These are phyloP conservation scores for Cladosporium phlei DNA, from an alignment of 2,329 filamentous ascomycete species.

Conservation along the genomic window DNA sequence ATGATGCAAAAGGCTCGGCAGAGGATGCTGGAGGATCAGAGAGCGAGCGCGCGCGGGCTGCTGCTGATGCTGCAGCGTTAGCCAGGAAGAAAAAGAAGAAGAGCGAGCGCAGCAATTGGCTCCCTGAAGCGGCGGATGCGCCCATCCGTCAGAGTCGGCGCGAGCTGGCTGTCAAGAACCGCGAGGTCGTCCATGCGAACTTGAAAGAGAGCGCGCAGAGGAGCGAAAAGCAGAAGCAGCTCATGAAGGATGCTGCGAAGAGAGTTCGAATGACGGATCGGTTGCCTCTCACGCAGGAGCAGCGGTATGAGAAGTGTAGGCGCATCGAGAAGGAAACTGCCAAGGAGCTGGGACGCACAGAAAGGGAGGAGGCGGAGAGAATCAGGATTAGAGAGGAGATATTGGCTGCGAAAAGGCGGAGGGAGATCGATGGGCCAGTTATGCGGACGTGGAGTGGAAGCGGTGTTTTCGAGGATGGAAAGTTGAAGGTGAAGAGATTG, in stretches of 20 bases:
- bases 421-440: constrained; percentile 81
- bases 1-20: constrained; percentile 30
- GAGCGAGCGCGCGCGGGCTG: neutral
- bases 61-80: too few relatives aligned
- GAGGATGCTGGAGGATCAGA: constrained; percentile 20
- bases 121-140: constrained; percentile 59
- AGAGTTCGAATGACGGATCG: constrained; percentile 66
- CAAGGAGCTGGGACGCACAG: constrained; percentile 87
- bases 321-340: constrained; percentile 74
- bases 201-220: constrained; percentile 68
- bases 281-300: constrained; percentile 78
- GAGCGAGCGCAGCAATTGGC: constrained; percentile 66
- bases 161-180: constrained; percentile 58
- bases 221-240: constrained; percentile 63
- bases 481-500: constrained; percentile 54
- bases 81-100: constrained; percentile 64
- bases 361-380: constrained; percentile 83
- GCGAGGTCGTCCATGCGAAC: constrained; percentile 57
- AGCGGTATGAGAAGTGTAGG: constrained; percentile 48
- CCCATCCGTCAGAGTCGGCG: constrained; percentile 59
- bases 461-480: constrained; percentile 72
- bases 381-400: constrained; percentile 78
- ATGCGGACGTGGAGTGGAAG: constrained; percentile 93
- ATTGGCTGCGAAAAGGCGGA: constrained; percentile 80
- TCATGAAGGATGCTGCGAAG: constrained; percentile 58